Conservation (phyloP, 208 protist genomes). For the Phytomonas sp. region DNA sequence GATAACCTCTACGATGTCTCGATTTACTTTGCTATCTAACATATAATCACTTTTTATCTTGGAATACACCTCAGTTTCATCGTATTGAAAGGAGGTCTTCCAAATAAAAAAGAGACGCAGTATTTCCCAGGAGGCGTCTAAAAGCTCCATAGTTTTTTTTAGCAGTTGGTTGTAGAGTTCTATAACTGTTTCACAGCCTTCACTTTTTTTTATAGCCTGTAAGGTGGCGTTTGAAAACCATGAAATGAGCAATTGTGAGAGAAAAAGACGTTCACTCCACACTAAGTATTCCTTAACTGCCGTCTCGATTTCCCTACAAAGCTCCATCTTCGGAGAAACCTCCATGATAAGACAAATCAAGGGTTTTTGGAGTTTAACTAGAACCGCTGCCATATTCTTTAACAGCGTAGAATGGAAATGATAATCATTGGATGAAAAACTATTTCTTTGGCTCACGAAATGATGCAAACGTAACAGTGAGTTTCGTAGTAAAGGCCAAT, state of each 20-base stretch:
- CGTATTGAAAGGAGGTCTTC: no score
- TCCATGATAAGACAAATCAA: conserved; percentile 40
- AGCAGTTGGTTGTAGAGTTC: no score
- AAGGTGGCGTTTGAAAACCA: not conserved
- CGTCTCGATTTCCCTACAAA: not conserved
- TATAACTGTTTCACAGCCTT: not conserved
- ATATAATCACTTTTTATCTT: no score
- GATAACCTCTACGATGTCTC: no score
- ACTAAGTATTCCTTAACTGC: no score
- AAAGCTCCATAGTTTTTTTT: no score
- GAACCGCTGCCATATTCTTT: conserved; percentile 37
- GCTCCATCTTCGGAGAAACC: conserved; percentile 10
- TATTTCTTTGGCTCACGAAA: not conserved
- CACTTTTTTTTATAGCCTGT: not conserved
- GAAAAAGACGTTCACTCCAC: no score
- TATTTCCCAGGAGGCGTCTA: no score
- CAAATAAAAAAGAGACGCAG: no score
- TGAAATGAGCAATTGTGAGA: no score
- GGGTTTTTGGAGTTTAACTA: conserved; percentile 50
- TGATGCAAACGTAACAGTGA: conserved; percentile 12
- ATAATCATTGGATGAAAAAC: not conserved
- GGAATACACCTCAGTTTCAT: no score
- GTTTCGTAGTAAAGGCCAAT: conserved; percentile 31
- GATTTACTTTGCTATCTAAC: no score
- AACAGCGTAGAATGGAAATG: conserved; percentile 13